These are phyloP conservation scores for Kuraishia floccosa DNA, from an alignment of 805 yeast species.

Conservation along the genomic window DNA sequence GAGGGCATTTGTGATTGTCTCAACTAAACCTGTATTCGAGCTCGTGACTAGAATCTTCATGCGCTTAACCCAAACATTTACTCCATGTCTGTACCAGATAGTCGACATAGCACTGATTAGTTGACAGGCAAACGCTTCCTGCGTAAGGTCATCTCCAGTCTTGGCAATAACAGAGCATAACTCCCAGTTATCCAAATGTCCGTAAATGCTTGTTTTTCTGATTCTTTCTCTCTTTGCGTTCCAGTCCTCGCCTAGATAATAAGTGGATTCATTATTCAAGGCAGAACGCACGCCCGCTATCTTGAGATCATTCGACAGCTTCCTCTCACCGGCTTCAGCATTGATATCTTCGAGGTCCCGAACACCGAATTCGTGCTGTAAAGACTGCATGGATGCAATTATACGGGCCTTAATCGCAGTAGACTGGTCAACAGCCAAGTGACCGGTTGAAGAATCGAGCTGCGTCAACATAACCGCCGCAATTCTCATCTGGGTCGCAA, in stretches of 20 bases:
- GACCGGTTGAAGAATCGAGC: slow-evolving; percentile 52
- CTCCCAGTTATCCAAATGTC: slow-evolving; percentile 90
- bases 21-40: slow-evolving; percentile 84
- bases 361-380: slow-evolving; percentile 56
- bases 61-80: slow-evolving; percentile 82
- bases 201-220: slow-evolving; percentile 65
- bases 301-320: slow-evolving; percentile 84
- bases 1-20: slow-evolving; percentile 90
- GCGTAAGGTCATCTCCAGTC: slow-evolving; percentile 91
- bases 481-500: slow-evolving; percentile 90
- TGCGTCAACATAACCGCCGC: slow-evolving; percentile 94
- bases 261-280: slow-evolving; percentile 18
- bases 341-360: slow-evolving; percentile 36
- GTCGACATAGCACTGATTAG: slow-evolving; percentile 77
- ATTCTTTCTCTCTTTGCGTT: slow-evolving; percentile 69
- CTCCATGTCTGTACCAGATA: slow-evolving; percentile 63
- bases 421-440: slow-evolving; percentile 46
- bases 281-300: slow-evolving; percentile 52
- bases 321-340: slow-evolving; percentile 83
- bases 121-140: slow-evolving; percentile 97
- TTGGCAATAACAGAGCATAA: slow-evolving; percentile 91
- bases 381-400: slow-evolving; percentile 62
- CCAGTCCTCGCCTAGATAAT: slow-evolving; percentile 90
- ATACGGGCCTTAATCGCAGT: slow-evolving; percentile 58
- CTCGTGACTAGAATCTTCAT: slow-evolving; percentile 92